Base-by-base conservation (phyloP, 2,329 filamentous ascomycete genomes). In the Stagonosporopsis vannaccii region DNA sequence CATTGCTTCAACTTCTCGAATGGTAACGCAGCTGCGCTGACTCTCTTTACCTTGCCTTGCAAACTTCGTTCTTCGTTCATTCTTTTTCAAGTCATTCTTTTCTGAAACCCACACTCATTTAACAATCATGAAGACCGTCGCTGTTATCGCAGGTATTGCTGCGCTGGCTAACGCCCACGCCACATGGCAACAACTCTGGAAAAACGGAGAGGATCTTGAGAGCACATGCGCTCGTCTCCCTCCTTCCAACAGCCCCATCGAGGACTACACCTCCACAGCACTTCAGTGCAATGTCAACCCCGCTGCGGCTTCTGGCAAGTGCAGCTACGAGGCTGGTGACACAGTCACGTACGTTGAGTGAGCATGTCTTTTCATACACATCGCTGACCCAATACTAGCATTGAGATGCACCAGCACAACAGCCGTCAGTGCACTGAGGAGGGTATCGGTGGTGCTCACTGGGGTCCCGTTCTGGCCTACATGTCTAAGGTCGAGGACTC, bases 381-480 rank as follows among this genome's bases (percentile, higher is more conserved):
- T 7, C 2, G 30, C 47, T 50, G 6, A 50, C 22, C 11, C n/a
- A 4, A 11, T 9, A n/a, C 7, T 6, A 50, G 47, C 8, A 69
- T 71, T 30, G 68, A 71, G 56, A 71, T 71, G 68, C 68, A 71
- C 56, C 67, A 70, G 51, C 67, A 65, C 47, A 67, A 62, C 58
- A 54, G 20, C 55, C 65, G 68, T 42, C 42, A 48, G 30, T 68
- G 66, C 60, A 67, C 50, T 3, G 53, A 63, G 51, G 62, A 70
- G 56, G 68, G 58, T 22, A 60, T 70, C 33, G 68, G 68, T 30
- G 68, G 68, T 36, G 66, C 79, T 42, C 83, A 85, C 75, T 75
- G 78, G 71, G 83, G 83, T 8, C 83, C 83, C 33, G 71, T 85
- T 65, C 77, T 82, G 60, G 82, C 81, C 53, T 85, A 82, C 69